Base-by-base conservation (phyloP, 2,329 filamentous ascomycete genomes). In the Pezicula rhizophila region DNA sequence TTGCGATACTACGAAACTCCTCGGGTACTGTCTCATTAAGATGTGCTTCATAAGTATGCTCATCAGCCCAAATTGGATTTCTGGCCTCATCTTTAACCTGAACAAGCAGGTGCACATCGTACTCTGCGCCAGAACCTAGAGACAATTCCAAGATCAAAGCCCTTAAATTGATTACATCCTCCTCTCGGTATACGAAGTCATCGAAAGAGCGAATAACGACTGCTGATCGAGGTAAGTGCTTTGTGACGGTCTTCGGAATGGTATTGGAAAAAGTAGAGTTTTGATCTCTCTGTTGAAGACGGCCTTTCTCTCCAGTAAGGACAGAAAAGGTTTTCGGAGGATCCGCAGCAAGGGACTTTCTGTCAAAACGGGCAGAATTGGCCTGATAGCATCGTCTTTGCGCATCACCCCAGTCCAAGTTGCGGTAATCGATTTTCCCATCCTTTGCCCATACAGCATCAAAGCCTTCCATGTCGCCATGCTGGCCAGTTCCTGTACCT, bases 1-100 rank as follows among this genome's bases (percentile, higher is more conserved):
- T 95, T 17, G 87, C 87, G 63, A 99, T 83, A 42, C 88, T 88
- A 57, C 80, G 85, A 69, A 99, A 96, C 63, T 99, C 93, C 55
- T 82, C 76, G 0, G 93, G 87, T 11, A 92, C 78, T 23, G 79
- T 78, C 44, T 85, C 80, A 46, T 79, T 73, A 64, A 86, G 85
- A 49, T 76, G 85, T 62, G 75, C 76, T 63, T 77, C 74, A 71
- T 84, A 96, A 44, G 75, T 75, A 42, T 81, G 79, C 46, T 82
- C 73, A 57, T 89, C 85, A 1, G 87, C 85, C 84, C 87, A 93
- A 59, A 95, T 82, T 8, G 87, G 86, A 53, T 90, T 72, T 52
- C 73, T 77, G 58, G 91, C 85, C 60, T 95, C 86, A 53, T 85
- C 76, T 67, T 88, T 90, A 59, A 95, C 84, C 65, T 96, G 89